A percentile compares a stretch with the other conserved stretches of the same genome.
These are phyloP conservation scores for Acer yangbiense DNA, from an alignment of 345 rosid genomes.

Conservation along the genomic window DNA sequence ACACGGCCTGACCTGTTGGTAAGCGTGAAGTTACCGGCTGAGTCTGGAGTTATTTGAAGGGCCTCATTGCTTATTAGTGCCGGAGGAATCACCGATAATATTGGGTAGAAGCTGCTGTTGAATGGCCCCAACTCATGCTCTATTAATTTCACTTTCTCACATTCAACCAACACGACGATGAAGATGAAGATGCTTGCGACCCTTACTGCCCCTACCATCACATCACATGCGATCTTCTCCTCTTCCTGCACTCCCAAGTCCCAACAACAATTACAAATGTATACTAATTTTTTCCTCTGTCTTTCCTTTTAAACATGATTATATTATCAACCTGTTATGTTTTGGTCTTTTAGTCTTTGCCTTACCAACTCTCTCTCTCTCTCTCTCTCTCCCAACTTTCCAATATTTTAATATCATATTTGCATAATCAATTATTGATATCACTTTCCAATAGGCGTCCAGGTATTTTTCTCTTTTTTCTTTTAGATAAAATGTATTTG, in stretches of 20 bases:
- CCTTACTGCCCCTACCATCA: background rate
- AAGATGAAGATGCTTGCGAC: background rate
- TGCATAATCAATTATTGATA: background rate
- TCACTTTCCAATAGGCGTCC: background rate
- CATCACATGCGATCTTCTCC: background rate
- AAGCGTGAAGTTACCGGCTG: slow-evolving; percentile 30
- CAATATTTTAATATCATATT: background rate
- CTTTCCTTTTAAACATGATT: too few relatives aligned
- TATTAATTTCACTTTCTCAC: background rate
- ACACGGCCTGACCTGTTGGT: slow-evolving; percentile 43
- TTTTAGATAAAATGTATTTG: too few relatives aligned
- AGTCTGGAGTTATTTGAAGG: slow-evolving; percentile 57
- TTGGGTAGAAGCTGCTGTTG: slow-evolving; percentile 17
- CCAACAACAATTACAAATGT: background rate
- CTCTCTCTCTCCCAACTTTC: background rate
- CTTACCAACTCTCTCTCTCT: too few relatives aligned
- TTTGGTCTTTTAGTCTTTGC: too few relatives aligned
- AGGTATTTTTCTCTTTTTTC: too few relatives aligned
- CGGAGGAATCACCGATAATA: slow-evolving; percentile 2
- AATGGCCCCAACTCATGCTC: slow-evolving; percentile 37
- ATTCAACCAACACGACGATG: background rate
- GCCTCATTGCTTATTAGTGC: slow-evolving; percentile 46
- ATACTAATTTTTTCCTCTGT: too few relatives aligned
- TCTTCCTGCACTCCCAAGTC: background rate
- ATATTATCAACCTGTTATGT: too few relatives aligned